phyloP scores from a whole-genome alignment of 305 asterid species.

The Rubia peregrina region DNA sequence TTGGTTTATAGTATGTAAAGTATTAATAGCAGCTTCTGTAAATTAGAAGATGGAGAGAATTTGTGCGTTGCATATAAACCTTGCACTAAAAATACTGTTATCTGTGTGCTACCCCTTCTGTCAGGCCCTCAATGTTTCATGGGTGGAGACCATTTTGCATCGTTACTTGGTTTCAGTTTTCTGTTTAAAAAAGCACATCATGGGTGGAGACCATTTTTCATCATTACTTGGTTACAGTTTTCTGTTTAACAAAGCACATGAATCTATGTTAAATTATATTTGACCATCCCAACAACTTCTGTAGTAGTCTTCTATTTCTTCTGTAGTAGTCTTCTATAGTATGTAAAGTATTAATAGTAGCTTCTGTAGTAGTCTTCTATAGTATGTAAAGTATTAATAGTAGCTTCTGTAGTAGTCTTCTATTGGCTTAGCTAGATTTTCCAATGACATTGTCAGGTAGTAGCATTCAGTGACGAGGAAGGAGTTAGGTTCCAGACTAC shows the following conservation, averaged over 20 bases:
- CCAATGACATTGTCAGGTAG: conserved; percentile 38
- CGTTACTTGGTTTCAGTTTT: neutral
- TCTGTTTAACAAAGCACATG: neutral
- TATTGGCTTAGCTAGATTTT: neutral
- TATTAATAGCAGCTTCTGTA: neutral
- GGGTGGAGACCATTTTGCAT: neutral
- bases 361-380: no score
- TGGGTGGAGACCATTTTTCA: neutral
- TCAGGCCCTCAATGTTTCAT: neutral
- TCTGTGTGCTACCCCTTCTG: neutral
- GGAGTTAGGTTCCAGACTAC: conserved; percentile 97
- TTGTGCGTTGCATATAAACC: neutral
- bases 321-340: no score
- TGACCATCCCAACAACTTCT: neutral
- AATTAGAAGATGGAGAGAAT: neutral
- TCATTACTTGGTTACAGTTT: neutral
- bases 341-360: no score
- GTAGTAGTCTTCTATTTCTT: neutral
- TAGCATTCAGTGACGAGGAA: conserved; percentile 98
- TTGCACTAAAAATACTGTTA: no score
- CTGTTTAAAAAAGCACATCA: neutral
- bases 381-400: no score
- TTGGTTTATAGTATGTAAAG: neutral
- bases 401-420: neutral
- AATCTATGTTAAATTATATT: neutral